Evolutionary conservation across 208 protist species (phyloP), one percentile per base, ranked within the genome.

Genomic region (Acanthamoeba royreba): DNA sequence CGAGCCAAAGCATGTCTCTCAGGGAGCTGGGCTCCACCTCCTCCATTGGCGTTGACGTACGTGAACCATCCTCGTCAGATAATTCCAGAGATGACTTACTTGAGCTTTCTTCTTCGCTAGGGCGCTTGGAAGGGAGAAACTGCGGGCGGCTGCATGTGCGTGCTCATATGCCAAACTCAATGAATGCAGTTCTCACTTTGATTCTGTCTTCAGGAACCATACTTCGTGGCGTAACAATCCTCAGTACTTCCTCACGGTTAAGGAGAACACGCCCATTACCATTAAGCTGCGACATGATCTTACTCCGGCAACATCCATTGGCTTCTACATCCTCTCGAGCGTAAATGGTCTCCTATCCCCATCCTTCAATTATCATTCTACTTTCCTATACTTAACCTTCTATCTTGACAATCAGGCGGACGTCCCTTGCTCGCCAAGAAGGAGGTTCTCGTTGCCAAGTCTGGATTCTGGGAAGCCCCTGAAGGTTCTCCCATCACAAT

Each of bases 121-220:
- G 53, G 83, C 33, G 33, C n/a, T 7, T 90, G 83, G 83, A 55
- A 66, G 52, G 83, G 53, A 3, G 35, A 90, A n/a, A 90, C 25
- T n/a, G 83, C 83, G 15, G 83, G 83, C 43, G 83, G 83, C 43
- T 90, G 83, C 83, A 90, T 90, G 83, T 90, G 43, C 28, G 45
- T 90, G 1, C 22, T 53, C 28, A n/a, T 33, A 11, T 33, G 11
- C 25, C 31, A 38, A 19, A 11, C 22, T n/a, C 77, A 8, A 38
- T n/a, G n/a, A n/a, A n/a, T n/a, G n/a, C n/a, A n/a, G n/a, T n/a
- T n/a, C n/a, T n/a, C n/a, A n/a, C n/a, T n/a, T n/a, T n/a, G n/a
- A n/a, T n/a, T n/a, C n/a, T n/a, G n/a, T n/a, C n/a, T n/a, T 15
- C n/a, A 90, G 83, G 83, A 90, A 90, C 28, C 83, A 90, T 33